Conservation (phyloP, 192 early-diverging fungal species). For the Coemansia sp. region DNA sequence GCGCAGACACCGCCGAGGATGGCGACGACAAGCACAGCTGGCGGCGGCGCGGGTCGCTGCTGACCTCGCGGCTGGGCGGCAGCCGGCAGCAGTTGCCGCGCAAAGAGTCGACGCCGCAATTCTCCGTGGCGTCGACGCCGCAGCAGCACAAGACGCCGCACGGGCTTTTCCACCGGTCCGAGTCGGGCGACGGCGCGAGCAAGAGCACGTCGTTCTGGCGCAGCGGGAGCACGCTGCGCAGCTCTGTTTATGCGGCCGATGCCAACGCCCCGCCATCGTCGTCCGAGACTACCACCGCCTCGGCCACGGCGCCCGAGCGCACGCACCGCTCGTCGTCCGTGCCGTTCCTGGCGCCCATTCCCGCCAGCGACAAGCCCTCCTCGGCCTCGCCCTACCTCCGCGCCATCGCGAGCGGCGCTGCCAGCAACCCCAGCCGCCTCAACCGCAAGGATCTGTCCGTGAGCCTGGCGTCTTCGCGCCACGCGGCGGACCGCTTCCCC, state of each 20-base stretch:
- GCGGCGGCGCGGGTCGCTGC: conserved; percentile 46
- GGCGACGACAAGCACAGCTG: conserved; percentile 29
- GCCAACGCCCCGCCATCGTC: not conserved
- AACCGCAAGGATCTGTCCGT: conserved; percentile 9
- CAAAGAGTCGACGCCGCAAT: conserved; percentile 37
- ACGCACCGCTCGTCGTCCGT: conserved; percentile 50
- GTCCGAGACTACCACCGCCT: not conserved
- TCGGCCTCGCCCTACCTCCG: conserved; percentile 40
- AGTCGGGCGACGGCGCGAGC: conserved; percentile 8
- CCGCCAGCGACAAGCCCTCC: conserved; percentile 4
- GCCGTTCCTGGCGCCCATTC: conserved; percentile 35
- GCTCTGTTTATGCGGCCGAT: conserved; percentile 6
- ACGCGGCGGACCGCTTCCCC: conserved; percentile 27
- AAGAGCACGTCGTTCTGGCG: conserved; percentile 35
- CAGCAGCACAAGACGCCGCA: conserved; percentile 1
- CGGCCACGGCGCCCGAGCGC: conserved; percentile 14
- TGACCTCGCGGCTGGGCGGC: conserved; percentile 37
- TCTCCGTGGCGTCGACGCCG: conserved; percentile 6
- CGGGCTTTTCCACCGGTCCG: conserved; percentile 15
- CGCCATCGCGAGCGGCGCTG: conserved; percentile 33
- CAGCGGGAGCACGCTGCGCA: conserved; percentile 13
- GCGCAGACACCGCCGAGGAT: conserved; percentile 2
- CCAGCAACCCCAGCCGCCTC: conserved; percentile 5
- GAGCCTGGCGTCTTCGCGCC: conserved; percentile 18
- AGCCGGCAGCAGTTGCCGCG: conserved; percentile 13